Evolutionary conservation across 495 filamentous ascomycete genomes (phyloP).

Genomic region (Penicillium turbatum): DNA sequence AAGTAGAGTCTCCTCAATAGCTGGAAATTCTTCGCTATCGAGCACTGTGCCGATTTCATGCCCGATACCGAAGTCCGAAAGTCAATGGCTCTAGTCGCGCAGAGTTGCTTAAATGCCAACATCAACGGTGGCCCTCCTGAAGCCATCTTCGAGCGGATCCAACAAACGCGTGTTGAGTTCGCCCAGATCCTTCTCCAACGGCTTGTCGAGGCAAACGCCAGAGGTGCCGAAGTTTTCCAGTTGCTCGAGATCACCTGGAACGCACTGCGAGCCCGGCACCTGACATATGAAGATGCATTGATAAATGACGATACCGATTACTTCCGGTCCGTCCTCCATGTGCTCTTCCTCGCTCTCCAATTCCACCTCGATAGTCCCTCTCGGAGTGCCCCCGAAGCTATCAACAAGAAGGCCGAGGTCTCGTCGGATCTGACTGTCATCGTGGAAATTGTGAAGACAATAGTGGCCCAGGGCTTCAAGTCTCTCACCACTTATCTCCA

Average conservation of each 20-base stretch:
- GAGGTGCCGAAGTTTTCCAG: constrained; percentile 54
- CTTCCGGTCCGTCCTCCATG: constrained; percentile 75
- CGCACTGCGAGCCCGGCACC: constrained; percentile 57
- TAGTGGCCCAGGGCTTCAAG: constrained; percentile 79
- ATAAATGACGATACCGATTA: constrained; percentile 61
- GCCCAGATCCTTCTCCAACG: constrained; percentile 72
- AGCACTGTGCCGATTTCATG: constrained; percentile 68
- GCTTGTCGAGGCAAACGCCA: constrained; percentile 59
- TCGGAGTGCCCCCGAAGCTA: constrained; percentile 28
- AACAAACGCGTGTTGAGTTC: constrained; percentile 68
- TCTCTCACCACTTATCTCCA: constrained; percentile 73
- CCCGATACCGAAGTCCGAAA: constrained; percentile 60
- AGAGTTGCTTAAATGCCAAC: constrained; percentile 69
- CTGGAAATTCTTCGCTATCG: constrained; percentile 85
- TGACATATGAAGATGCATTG: constrained; percentile 61
- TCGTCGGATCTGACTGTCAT: constrained; percentile 49
- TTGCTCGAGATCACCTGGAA: constrained; percentile 65
- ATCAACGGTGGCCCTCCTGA: constrained; percentile 60
- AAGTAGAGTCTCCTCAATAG: constrained; percentile 69
- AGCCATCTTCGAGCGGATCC: constrained; percentile 65
- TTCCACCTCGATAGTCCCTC: constrained; percentile 44
- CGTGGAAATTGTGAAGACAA: constrained; percentile 67
- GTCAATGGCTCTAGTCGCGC: constrained; percentile 61
- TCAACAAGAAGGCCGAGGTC: constrained; percentile 36
- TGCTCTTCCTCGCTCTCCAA: constrained; percentile 77